These are phyloP conservation scores for Helotiales sp. DNA, from an alignment of 2,329 filamentous ascomycete genomes.

Conservation along the genomic window DNA sequence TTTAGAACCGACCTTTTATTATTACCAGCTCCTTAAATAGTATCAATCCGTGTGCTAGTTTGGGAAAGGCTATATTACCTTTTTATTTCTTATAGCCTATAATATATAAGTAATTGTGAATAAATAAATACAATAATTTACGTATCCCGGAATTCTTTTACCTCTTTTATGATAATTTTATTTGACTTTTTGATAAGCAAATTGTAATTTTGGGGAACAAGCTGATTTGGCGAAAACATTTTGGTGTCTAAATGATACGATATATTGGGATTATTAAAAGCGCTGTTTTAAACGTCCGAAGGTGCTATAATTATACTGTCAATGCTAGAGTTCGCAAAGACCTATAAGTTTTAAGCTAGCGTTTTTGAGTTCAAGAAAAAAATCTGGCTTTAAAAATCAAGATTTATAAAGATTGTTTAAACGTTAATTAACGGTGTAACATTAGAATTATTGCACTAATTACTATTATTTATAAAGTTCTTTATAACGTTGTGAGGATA, in stretches of 20 bases:
- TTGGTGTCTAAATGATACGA: conserved; percentile 1
- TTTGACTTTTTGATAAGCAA: neutral
- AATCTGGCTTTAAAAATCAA: conserved; percentile 6
- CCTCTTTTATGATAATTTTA: neutral
- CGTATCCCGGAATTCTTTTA: neutral
- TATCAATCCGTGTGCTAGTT: neutral
- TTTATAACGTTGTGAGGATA: conserved; percentile 2
- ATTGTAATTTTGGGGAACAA: neutral
- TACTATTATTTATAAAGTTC: neutral
- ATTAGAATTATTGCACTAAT: neutral
- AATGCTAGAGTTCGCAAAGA: neutral
- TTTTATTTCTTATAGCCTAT: neutral
- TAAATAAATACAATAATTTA: neutral
- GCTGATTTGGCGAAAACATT: neutral
- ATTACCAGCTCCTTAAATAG: neutral
- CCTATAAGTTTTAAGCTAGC: neutral
- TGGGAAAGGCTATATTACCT: neutral
- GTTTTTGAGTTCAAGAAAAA: neutral
- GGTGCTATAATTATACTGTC: neutral
- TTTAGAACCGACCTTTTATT: neutral
- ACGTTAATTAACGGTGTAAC: neutral
- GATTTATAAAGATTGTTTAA: neutral
- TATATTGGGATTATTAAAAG: neutral
- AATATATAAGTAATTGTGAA: neutral
- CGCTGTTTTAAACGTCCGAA: neutral